These are phyloP conservation scores for Sugiyamaella qingdaonensis DNA, from an alignment of 805 yeast genomes.

Conservation along the genomic window DNA sequence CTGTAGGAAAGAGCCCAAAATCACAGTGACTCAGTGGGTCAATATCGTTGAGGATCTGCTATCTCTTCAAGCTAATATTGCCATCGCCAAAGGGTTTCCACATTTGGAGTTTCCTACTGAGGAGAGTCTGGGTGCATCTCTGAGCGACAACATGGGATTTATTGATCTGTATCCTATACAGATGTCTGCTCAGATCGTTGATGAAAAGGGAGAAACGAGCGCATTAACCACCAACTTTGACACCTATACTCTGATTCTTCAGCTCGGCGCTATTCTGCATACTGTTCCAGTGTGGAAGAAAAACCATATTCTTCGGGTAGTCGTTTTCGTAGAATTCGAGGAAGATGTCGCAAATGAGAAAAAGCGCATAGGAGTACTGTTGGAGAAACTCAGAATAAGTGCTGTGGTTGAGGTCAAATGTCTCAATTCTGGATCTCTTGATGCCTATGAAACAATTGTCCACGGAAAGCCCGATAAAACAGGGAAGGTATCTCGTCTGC, in stretches of 20 bases:
- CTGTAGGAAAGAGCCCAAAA: slow-evolving; percentile 64
- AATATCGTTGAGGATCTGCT: slow-evolving; percentile 86
- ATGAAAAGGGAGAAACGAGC: slow-evolving; percentile 49
- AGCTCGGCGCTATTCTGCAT: slow-evolving; percentile 85
- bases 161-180: slow-evolving; percentile 96
- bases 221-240: slow-evolving; percentile 86
- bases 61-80: slow-evolving; percentile 84
- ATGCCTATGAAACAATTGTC: slow-evolving; percentile 69
- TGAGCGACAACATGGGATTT: slow-evolving; percentile 40
- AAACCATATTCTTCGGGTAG: slow-evolving; percentile 69
- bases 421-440: slow-evolving; percentile 49
- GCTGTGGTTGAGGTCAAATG: slow-evolving; percentile 77
- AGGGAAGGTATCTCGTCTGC: slow-evolving; percentile 45
- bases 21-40: slow-evolving; percentile 81
- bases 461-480: slow-evolving; percentile 52
- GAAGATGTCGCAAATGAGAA: slow-evolving; percentile 69
- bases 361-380: slow-evolving; percentile 54
- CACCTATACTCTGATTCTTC: slow-evolving; percentile 89
- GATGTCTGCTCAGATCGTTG: slow-evolving; percentile 79
- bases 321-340: slow-evolving; percentile 80
- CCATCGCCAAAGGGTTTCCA: slow-evolving; percentile 86
- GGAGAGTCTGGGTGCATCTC: slow-evolving; percentile 15
- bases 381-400: slow-evolving; percentile 75
- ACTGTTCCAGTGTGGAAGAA: slow-evolving; percentile 93
- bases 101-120: slow-evolving; percentile 55